Conservation (phyloP, 352 stramenopile genomes). For the Phytopythium aichiense region DNA sequence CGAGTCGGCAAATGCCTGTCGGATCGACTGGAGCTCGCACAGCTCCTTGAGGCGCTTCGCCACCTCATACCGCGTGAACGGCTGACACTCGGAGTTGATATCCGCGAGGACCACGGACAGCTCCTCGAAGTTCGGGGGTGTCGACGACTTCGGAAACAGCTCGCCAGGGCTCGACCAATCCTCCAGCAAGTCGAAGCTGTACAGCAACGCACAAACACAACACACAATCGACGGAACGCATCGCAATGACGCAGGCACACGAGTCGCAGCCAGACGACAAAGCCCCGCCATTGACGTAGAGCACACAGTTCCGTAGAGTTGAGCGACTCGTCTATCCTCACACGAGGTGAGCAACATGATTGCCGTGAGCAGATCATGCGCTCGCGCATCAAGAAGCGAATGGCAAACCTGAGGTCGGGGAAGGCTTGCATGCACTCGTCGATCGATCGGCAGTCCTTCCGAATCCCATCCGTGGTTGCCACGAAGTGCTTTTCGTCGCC, state of each 20-base stretch:
- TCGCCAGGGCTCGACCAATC: slow-evolving; percentile 50
- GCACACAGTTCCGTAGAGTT: slow-evolving; percentile 13
- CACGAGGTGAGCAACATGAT: slow-evolving; percentile 6
- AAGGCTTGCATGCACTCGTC: slow-evolving; percentile 60
- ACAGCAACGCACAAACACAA: slow-evolving; percentile 9
- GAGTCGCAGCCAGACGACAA: slow-evolving; percentile 9
- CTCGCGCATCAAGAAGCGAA: not conserved
- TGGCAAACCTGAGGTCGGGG: slow-evolving; percentile 55
- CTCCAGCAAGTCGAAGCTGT: slow-evolving; percentile 65
- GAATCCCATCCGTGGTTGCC: slow-evolving; percentile 56
- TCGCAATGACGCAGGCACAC: slow-evolving; percentile 12
- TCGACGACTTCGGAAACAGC: slow-evolving; percentile 27
- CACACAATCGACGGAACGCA: slow-evolving; percentile 6
- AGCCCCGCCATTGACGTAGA: slow-evolving; percentile 1
- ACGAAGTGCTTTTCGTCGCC: slow-evolving; percentile 67
- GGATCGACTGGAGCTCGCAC: slow-evolving; percentile 51
- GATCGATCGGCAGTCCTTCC: slow-evolving; percentile 51
- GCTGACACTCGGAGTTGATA: slow-evolving; percentile 41
- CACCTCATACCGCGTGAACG: slow-evolving; percentile 59
- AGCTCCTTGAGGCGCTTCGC: slow-evolving; percentile 76
- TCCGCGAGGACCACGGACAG: slow-evolving; percentile 56
- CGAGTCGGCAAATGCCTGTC: slow-evolving; percentile 31
- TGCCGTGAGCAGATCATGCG: slow-evolving; percentile 6
- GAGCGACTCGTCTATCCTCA: slow-evolving; percentile 12
- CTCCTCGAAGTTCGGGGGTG: slow-evolving; percentile 42